A percentile compares a stretch with the other conserved stretches of the same genome.
Evolutionary conservation across 345 rosid genomes (phyloP).

Genomic region (Rhodomyrtus tomentosa): DNA sequence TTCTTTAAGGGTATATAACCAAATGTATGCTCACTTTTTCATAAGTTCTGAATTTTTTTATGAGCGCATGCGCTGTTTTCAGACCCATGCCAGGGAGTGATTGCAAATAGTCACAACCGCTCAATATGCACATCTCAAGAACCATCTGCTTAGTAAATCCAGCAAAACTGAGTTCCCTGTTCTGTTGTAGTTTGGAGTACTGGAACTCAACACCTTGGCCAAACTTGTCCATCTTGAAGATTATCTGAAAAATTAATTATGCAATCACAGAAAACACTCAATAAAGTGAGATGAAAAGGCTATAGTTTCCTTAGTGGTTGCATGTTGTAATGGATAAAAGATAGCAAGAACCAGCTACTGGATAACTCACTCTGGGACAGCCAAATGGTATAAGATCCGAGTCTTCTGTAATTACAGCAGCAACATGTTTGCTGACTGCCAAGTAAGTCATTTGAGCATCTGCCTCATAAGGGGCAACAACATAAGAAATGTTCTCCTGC

Average conservation of each 20-base stretch:
- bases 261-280: neutral
- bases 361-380: slow-evolving; percentile 75
- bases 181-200: slow-evolving; percentile 48
- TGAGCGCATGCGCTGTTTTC: slow-evolving; percentile 84
- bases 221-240: slow-evolving; percentile 94
- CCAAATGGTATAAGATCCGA: slow-evolving; percentile 99
- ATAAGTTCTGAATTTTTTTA: slow-evolving; percentile 64
- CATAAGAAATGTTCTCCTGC: slow-evolving; percentile 53
- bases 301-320: neutral
- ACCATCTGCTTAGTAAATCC: slow-evolving; percentile 80
- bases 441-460: slow-evolving; percentile 97
- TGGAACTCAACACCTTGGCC: slow-evolving; percentile 89
- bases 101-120: slow-evolving; percentile 94
- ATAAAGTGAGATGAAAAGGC: neutral
- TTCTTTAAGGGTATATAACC: neutral
- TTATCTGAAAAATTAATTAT: slow-evolving; percentile 33
- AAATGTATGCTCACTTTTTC: slow-evolving; percentile 42
- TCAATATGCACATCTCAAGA: slow-evolving; percentile 95
- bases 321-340: neutral
- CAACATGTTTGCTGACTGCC: slow-evolving; percentile 72
- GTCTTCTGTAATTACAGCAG: slow-evolving; percentile 90
- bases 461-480: slow-evolving; percentile 97
- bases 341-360: neutral
- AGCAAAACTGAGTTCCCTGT: slow-evolving; percentile 52
- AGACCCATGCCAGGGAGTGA: slow-evolving; percentile 95